Conservation (phyloP, 306 rosid species). For the Adenanthera pavonina region DNA sequence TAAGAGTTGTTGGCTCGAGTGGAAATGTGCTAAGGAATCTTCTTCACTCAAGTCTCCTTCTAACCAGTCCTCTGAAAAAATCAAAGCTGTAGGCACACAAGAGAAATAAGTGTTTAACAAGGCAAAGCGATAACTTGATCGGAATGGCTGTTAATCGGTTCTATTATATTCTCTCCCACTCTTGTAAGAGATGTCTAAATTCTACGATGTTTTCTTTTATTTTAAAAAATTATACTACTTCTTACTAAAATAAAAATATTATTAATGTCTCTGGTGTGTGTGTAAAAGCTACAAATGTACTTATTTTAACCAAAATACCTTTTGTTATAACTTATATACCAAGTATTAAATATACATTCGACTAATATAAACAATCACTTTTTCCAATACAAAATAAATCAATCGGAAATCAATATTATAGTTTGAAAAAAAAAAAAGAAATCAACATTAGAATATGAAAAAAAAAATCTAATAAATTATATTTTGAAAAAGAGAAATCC, state of each 20-base stretch:
- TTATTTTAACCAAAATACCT: neutral
- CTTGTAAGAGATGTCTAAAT: neutral
- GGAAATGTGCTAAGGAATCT: constrained; percentile 39
- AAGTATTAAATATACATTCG: neutral
- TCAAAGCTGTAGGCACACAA: constrained; percentile 54
- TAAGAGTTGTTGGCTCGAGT: constrained; percentile 29
- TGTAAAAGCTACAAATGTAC: too few relatives aligned
- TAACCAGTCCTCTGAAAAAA: constrained; percentile 67
- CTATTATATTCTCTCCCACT: neutral
- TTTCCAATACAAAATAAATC: neutral
- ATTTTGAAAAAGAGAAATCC: neutral
- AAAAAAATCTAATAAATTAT: too few relatives aligned
- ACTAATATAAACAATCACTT: neutral
- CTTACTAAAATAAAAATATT: too few relatives aligned
- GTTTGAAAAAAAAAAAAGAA: too few relatives aligned
- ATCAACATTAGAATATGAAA: too few relatives aligned
- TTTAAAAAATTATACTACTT: neutral
- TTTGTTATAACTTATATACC: neutral
- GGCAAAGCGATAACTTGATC: neutral
- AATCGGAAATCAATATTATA: too few relatives aligned
- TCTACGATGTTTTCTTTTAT: neutral
- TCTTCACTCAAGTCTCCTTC: constrained; percentile 58
- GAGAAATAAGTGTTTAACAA: neutral
- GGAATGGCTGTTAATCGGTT: neutral
- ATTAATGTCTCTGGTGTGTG: too few relatives aligned